These are phyloP conservation scores for Tagetes patula DNA, from an alignment of 129 eudicot species.

Conservation along the genomic window DNA sequence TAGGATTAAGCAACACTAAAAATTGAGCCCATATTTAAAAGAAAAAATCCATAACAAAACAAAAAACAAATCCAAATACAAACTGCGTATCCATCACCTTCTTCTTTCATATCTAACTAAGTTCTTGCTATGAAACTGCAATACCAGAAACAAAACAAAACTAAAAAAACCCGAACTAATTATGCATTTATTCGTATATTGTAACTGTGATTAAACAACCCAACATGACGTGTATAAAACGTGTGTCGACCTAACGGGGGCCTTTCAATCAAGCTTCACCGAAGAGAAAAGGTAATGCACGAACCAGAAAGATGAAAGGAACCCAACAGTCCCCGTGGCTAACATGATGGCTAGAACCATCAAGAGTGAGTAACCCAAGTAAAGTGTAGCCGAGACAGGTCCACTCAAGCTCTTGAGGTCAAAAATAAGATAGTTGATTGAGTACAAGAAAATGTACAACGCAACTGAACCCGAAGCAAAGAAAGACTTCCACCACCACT, in stretches of 20 bases:
- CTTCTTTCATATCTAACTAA: neutral
- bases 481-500: conserved; percentile 50
- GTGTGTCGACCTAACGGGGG: neutral
- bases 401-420: conserved; percentile 48
- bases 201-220: neutral
- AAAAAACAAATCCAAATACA: neutral
- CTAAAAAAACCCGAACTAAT: neutral
- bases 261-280: conserved; percentile 42
- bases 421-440: conserved; percentile 39
- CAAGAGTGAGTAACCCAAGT: conserved; percentile 46
- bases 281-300: conserved; percentile 51
- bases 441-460: conserved; percentile 43
- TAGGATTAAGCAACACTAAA: neutral
- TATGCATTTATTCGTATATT: neutral
- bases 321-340: conserved; percentile 46
- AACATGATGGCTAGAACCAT: conserved; percentile 50
- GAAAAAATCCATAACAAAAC: neutral
- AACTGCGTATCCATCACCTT: neutral
- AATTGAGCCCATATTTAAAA: neutral
- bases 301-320: conserved; percentile 50
- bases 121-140: neutral
- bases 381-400: conserved; percentile 46
- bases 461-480: conserved; percentile 48
- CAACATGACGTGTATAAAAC: neutral
- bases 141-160: neutral